Evolutionary conservation across 2,329 filamentous ascomycete species (phyloP).

Genomic region (Epichloe amarillans): DNA sequence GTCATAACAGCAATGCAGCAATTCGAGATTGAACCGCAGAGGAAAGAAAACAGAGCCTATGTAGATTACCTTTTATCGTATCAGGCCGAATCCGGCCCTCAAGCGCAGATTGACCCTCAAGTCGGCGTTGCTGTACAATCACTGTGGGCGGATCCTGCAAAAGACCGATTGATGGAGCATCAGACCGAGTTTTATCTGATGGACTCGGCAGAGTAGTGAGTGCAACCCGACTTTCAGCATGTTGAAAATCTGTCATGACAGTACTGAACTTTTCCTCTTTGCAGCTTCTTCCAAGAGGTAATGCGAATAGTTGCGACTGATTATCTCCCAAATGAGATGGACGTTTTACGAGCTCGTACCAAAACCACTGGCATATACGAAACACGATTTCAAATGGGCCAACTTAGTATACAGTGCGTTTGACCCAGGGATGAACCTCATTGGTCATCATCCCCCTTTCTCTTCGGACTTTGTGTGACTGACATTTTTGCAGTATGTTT

Average conservation of each 20-base stretch:
- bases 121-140: constrained; percentile 74
- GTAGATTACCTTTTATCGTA: constrained; percentile 78
- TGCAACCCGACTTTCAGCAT: constrained; percentile 4
- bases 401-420: constrained; percentile 92
- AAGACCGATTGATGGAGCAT: constrained; percentile 69
- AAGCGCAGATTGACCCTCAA: constrained; percentile 66
- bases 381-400: constrained; percentile 96
- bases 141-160: constrained; percentile 81
- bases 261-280: not conserved
- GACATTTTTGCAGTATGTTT: constrained; percentile 64
- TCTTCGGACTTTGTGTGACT: constrained; percentile 7
- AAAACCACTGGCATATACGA: constrained; percentile 99
- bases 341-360: constrained; percentile 87
- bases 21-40: constrained; percentile 70
- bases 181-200: constrained; percentile 98
- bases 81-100: constrained; percentile 79
- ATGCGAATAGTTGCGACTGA: constrained; percentile 69
- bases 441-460: not conserved
- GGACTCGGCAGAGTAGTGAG: constrained; percentile 97
- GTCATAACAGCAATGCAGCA: constrained; percentile 85
- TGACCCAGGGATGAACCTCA: not conserved
- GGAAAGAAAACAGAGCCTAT: constrained; percentile 57
- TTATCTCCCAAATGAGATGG: constrained; percentile 87
- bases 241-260: not conserved
- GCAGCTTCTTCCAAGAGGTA: constrained; percentile 91